Evolutionary conservation across 2,329 filamentous ascomycete species (phyloP), one percentile per base, ranked within the genome.

Genomic region (Fusarium clavum): DNA sequence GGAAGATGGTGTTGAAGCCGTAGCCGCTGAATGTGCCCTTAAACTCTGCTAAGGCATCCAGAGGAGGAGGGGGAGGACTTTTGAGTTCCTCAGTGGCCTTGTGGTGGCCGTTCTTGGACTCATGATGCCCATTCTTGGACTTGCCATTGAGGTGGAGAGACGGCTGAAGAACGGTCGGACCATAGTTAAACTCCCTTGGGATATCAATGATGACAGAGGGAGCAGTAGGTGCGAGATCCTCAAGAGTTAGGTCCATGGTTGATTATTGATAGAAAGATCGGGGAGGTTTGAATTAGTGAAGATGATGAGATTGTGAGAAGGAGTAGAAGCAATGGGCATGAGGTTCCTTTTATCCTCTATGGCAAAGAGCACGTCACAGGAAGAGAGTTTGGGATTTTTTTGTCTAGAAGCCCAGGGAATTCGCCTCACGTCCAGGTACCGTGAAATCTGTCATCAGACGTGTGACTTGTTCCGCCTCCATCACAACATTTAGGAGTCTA

Each of bases 1-100:
- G 29, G 22, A 55, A 55, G 18, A 55, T 55, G 22, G 52, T 55
- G 12, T 55, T 55, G 52, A 55, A 55, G 16, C 52, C 29, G 1
- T 34, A 55, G 4, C 52, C 52, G 6, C 52, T 29, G 8, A 55
- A 55, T 13, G 27, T 27, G 8, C 52, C 52, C 2, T 12, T 46
- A 18, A 55, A 55, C 29, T 27, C 32, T 2, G 8, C 29, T 5
- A 55, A 11, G 2, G 20, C 41, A 27, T 55, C 41, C 2, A 55
- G 20, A 8, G 41, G 16, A 5, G 49, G 34, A 27, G 44, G 44
- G 24, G 16, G 25, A 27, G 44, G 44, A 1, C 14, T 24, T 0
- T 18, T 13, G 10, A 6, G 13, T 8, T 29, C 24, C 6, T 29
- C 24, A 47, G 25, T 47, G 11, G 12, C 2, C 7, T 25, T 11